Conservation (phyloP, 2,329 filamentous ascomycete species). For the Penicillium psychrosexuale region DNA sequence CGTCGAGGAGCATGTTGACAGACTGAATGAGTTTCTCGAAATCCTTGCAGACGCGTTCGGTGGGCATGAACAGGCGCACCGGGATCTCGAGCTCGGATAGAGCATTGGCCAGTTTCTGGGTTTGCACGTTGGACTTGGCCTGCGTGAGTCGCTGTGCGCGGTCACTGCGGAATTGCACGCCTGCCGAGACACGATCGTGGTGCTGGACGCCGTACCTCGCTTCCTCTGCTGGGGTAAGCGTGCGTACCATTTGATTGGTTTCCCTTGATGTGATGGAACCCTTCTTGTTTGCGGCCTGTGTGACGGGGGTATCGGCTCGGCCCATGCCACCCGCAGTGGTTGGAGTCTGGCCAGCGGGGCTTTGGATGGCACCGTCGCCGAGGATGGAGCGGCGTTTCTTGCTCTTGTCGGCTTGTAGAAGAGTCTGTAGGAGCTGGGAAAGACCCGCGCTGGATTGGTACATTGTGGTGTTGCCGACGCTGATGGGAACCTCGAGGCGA, state of each 20-base stretch:
- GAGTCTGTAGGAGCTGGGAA: conserved; percentile 73
- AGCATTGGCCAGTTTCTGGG: conserved; percentile 48
- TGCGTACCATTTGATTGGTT: conserved; percentile 58
- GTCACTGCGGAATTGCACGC: conserved; percentile 81
- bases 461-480: conserved; percentile 63
- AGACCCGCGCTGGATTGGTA: conserved; percentile 82
- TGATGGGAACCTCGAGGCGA: conserved; percentile 78
- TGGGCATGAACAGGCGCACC: conserved; percentile 49
- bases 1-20: conserved; percentile 48
- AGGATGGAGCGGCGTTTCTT: conserved; percentile 80
- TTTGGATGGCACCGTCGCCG: conserved; percentile 53
- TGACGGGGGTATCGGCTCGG: conserved; percentile 38
- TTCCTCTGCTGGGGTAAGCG: conserved; percentile 73
- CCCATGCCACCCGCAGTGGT: conserved; percentile 38
- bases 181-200: conserved; percentile 78
- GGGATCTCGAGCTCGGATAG: conserved; percentile 49
- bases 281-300: conserved; percentile 32
- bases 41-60: conserved; percentile 49
- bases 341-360: conserved; percentile 55
- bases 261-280: conserved; percentile 37
- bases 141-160: conserved; percentile 50
- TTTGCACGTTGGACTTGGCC: conserved; percentile 51
- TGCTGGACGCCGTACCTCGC: conserved; percentile 77
- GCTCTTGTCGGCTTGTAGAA: conserved; percentile 78
- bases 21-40: conserved; percentile 49